A percentile compares a stretch with the other conserved stretches of the same genome.
phyloP scores from a whole-genome alignment of 306 rosid species.

The Fagus sylvatica region DNA sequence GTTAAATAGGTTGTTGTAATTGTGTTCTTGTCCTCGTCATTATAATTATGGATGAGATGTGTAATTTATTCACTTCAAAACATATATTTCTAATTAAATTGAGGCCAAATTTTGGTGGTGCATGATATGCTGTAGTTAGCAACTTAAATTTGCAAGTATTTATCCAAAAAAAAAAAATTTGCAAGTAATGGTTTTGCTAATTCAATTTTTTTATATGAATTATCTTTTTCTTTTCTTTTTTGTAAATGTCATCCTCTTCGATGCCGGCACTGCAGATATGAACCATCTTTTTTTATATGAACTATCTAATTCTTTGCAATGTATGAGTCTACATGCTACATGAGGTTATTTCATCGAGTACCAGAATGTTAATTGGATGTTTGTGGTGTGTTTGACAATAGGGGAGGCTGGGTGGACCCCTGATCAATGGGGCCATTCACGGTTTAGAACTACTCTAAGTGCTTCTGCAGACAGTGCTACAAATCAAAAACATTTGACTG shows the following conservation, averaged over 20 bases:
- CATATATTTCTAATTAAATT: not conserved
- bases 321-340: constrained; percentile 11
- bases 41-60: not conserved
- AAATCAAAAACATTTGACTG: constrained; percentile 67
- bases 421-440: constrained; percentile 91
- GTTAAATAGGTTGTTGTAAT: not conserved
- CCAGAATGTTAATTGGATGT: constrained; percentile 20
- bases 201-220: not conserved
- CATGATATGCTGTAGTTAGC: not conserved
- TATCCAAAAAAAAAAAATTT: not conserved
- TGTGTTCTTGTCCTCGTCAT: not conserved
- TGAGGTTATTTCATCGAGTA: constrained; percentile 22
- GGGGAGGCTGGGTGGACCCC: constrained; percentile 98
- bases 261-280: no score
- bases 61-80: not conserved
- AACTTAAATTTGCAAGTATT: not conserved
- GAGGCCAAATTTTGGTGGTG: not conserved
- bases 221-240: no score
- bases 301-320: not conserved
- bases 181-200: not conserved
- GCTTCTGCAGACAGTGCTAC: constrained; percentile 60
- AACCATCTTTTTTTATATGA: no score
- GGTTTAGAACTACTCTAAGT: constrained; percentile 52
- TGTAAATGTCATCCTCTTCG: no score
- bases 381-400: constrained; percentile 44